phyloP scores from a whole-genome alignment of 2,329 filamentous ascomycete species.

The Aspergillus fumigatiaffinis region DNA sequence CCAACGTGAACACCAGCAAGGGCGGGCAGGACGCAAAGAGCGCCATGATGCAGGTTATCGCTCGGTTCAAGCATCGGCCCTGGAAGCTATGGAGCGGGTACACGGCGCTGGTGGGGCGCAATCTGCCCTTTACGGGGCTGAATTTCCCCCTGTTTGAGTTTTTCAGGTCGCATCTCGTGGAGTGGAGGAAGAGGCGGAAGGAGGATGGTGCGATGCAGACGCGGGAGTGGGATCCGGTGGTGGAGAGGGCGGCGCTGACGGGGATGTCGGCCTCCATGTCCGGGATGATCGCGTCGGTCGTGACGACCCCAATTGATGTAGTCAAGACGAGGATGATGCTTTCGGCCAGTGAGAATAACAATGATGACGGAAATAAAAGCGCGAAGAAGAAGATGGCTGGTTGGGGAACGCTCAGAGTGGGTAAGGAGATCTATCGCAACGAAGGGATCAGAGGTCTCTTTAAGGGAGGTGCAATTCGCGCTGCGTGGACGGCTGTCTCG shows the following conservation, averaged over 20 bases:
- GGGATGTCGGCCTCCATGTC: constrained; percentile 69
- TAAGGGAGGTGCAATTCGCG: constrained; percentile 65
- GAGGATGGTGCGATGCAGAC: constrained; percentile 18
- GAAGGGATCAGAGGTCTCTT: constrained; percentile 72
- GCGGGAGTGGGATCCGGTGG: constrained; percentile 37
- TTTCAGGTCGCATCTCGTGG: constrained; percentile 54
- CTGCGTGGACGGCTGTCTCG: constrained; percentile 76
- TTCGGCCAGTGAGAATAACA: constrained; percentile 43
- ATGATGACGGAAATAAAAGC: constrained; percentile 7
- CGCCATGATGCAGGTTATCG: constrained; percentile 55
- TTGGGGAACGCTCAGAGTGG: constrained; percentile 54
- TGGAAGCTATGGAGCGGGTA: constrained; percentile 66
- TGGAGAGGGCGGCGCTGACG: constrained; percentile 68
- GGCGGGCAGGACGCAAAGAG: constrained; percentile 28
- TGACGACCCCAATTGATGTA: constrained; percentile 88
- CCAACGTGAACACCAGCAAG: constrained; percentile 39
- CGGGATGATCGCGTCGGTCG: constrained; percentile 68
- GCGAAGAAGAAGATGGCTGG: constrained; percentile 2
- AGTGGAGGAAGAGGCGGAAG: constrained; percentile 37
- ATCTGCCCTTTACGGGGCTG: constrained; percentile 80
- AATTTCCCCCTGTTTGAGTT: constrained; percentile 86
- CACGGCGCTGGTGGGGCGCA: constrained; percentile 73
- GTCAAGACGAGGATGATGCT: constrained; percentile 91
- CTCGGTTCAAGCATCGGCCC: constrained; percentile 53
- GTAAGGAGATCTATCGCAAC: constrained; percentile 61